Base-by-base conservation (phyloP, 306 rosid species). In the Arachis stenosperma region DNA sequence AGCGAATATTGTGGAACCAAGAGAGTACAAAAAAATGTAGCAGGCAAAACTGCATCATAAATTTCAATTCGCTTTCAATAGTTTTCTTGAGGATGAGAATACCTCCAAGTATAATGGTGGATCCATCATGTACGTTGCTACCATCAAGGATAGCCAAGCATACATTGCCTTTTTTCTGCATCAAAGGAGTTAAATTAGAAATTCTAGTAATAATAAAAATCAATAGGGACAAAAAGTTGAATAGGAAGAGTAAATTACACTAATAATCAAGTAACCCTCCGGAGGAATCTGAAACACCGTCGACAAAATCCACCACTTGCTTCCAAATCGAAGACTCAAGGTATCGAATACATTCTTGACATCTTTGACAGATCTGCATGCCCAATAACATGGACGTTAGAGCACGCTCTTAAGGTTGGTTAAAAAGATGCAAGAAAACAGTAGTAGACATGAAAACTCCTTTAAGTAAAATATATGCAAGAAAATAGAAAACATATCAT, bases 111-210 rank as follows among this genome's bases (percentile, higher is more conserved):
- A 91, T 84, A 80, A 86, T 82, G 52, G 89, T 66, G 36, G 92
- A 84, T 76, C 92, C 97, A 68, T 84, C 97, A 42, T 82, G 84
- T 47, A 91, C 86, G 77, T 81, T 73, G 66, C 90, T 85, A 70
- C 95, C 95, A 5, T 91, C 92, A 33, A 91, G 88, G 67, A 91
- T 87, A 37, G 92, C 92, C 84, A 91, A 85, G 86, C 97, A 91
- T 42, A 91, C 92, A 68, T 91, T 86, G 74, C 95, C 92, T 77
- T 87, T 89, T 67, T 77, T 78, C 97, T 91, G 88, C 75, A 84
- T 14, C 66, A 76, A 39, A 71, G 36, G 29, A 70, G 66, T 57
- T 75, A 27, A 27, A 80, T 70, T 40, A 52, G 63, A 74, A 65
- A 40, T 39, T 22, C 46, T 15, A 37, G 3, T 42, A 70, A 71